Evolutionary conservation across 495 filamentous ascomycete species (phyloP), one percentile per base, ranked within the genome.

Genomic region (Endocarpon pusillum): DNA sequence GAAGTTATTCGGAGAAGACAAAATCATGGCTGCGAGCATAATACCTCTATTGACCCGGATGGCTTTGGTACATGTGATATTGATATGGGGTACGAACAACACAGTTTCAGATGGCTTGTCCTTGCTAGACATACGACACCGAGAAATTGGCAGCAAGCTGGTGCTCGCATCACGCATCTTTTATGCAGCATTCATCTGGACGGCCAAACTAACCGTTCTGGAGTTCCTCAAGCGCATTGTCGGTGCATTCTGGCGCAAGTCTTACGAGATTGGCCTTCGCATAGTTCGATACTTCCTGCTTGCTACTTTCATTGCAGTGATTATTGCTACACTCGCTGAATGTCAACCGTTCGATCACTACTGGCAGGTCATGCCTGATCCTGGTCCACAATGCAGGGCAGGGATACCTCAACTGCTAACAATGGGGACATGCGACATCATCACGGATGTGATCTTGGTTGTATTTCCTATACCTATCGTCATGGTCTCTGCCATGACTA

Each of bases 311-410:
- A 36, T 83, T 28, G 80, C 71, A 8, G 75, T 87, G 8, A 54
- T 94, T 20, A 73, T 94, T 41, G 71, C 78, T 11, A 81, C 83
- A 11, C 58, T 97, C 19, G 63, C 67, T 25, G 87, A 94, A 58
- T 97, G 89, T 51, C 75, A 73, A 21, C 86, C 89, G 12, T 81
- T 92, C 43, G 31, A 51, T 35, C 72, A 84, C 49, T 87, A 92
- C 59, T 94, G 83, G 84, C 85, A 93, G 52, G 82, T 94, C 4
- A 54, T 73, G 15, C 89, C 89, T 5, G 83, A 93, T 47, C 86
- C 89, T 14, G 84, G 82, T 17, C 72, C 79, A 9, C 62, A 67
- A 41, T 97, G 89, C 56, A 74, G 89, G 19, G 69, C 75, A 47
- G 84, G 81, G 18, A 87, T 79, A 46, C 76, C 70, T 21, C 81